Percentiles rank a stretch among this genome's conserved stretches.
These are phyloP conservation scores for Yarrowia deformans DNA, from an alignment of 805 yeast genomes.

Conservation along the genomic window DNA sequence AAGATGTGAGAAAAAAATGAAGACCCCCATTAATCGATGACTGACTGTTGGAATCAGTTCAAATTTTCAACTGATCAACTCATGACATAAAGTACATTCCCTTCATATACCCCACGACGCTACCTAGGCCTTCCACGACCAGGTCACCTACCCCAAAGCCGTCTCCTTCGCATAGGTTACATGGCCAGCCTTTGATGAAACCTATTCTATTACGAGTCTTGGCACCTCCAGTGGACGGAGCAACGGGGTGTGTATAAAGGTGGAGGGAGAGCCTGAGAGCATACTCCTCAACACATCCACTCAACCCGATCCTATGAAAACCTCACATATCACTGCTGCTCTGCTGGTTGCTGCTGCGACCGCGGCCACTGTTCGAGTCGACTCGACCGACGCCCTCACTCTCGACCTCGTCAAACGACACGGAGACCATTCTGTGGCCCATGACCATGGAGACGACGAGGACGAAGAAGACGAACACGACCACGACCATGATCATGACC, in stretches of 20 bases:
- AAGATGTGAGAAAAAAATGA: neutral
- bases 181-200: conserved; percentile 28
- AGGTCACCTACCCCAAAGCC: neutral
- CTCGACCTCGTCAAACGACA: conserved; percentile 19
- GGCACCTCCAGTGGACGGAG: conserved; percentile 22
- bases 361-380: conserved; percentile 17
- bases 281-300: neutral
- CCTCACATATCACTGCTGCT: conserved; percentile 23
- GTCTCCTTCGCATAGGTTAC: conserved; percentile 15
- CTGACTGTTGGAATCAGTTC: neutral
- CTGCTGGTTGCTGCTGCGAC: conserved; percentile 6
- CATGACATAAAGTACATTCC: conserved; percentile 1
- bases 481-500: conserved; percentile 20
- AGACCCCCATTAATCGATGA: neutral
- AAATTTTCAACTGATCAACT: neutral
- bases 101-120: neutral
- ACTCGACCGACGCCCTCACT: neutral
- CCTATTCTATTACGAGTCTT: conserved; percentile 31
- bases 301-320: neutral
- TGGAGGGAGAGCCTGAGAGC: neutral
- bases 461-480: conserved; percentile 7
- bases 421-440: conserved; percentile 34
- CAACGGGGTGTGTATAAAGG: conserved; percentile 12
- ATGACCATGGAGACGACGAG: conserved; percentile 1
- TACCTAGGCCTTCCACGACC: neutral